Evolutionary conservation across 1,139 yeast genomes (phyloP), one percentile per base, ranked within the genome.

Genomic region (Pichia sp.): DNA sequence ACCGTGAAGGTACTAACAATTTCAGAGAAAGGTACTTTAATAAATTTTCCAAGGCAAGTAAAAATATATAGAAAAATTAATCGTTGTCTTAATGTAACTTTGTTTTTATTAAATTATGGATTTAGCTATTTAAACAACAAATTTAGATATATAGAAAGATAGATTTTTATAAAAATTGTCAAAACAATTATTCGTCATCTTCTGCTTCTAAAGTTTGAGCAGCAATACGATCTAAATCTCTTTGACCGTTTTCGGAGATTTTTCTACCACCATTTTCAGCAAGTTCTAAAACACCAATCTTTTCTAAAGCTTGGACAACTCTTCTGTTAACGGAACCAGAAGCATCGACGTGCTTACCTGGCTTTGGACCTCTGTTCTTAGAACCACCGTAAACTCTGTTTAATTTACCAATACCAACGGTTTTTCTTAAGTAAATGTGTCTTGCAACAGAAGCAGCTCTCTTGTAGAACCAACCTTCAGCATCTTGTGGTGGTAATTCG

Each of bases 141-240:
- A 43, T 33, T 43, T 32, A 36, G 40, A 26, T 38, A 32, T 43
- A 28, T 11, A 30, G 33, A 43, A 27, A 11, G 34, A 33, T 35
- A 35, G n/a, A 29, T 11, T 11, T 28, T 37, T 28, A 37, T 37
- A 37, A 26, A 28, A 9, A 3, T 32, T 29, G 25, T 52, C 11
- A 34, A 42, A 46, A 56, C 55, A 54, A 59, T 67, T 71, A 69
- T 64, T 73, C 75, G 63, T 74, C 77, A 54, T 86, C 95, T 69
- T 83, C 90, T 70, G 79, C 81, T 78, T 86, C 95, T 75, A 87
- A 83, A 73, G 96, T 88, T 81, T 90, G 97, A 73, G 96, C 96
- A 72, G 98, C 98, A 76, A 92, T 92, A 86, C 98, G 97, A 81
- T 92, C 99, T 81, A 92, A 86, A 81, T 92, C 99, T 86, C 98